These are phyloP conservation scores for Paratrypanosoma confusum DNA, from an alignment of 208 protist species.

Conservation along the genomic window DNA sequence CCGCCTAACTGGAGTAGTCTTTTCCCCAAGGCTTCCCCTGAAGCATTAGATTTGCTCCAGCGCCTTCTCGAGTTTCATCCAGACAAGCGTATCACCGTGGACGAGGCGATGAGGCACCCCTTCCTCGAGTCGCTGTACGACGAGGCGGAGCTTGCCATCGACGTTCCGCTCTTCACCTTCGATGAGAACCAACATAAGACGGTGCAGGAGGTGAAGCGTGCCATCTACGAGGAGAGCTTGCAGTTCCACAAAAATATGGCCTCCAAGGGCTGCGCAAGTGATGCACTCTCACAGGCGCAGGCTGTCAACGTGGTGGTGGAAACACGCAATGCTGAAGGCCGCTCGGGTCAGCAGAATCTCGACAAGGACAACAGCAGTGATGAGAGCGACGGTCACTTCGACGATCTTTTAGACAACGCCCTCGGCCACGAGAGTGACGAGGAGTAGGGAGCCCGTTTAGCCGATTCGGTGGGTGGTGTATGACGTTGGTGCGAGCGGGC, in stretches of 20 bases:
- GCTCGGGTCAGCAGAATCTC: too few relatives aligned
- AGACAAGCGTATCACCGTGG: constrained; percentile 82
- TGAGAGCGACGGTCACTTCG: too few relatives aligned
- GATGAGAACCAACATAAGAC: constrained; percentile 69
- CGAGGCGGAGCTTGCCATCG: constrained; percentile 47
- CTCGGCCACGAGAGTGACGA: too few relatives aligned
- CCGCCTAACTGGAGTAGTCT: constrained; percentile 46
- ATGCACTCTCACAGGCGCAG: too few relatives aligned
- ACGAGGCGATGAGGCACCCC: constrained; percentile 82
- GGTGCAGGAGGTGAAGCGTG: constrained; percentile 68
- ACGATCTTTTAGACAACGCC: too few relatives aligned
- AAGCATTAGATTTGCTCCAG: constrained; percentile 83
- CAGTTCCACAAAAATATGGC: constrained; percentile 57
- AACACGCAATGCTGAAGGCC: too few relatives aligned
- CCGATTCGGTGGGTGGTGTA: too few relatives aligned
- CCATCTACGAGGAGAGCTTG: constrained; percentile 76
- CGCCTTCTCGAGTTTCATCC: constrained; percentile 91
- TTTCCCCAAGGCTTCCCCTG: constrained; percentile 63
- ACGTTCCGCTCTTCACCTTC: constrained; percentile 58
- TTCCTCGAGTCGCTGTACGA: constrained; percentile 82
- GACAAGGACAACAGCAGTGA: too few relatives aligned
- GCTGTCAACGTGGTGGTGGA: too few relatives aligned
- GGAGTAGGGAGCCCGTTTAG: too few relatives aligned
- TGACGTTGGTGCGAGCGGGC: too few relatives aligned
- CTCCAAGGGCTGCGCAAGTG: too few relatives aligned